Evolutionary conservation across 495 filamentous ascomycete genomes (phyloP).

Genomic region (Penicillium crystallinum): DNA sequence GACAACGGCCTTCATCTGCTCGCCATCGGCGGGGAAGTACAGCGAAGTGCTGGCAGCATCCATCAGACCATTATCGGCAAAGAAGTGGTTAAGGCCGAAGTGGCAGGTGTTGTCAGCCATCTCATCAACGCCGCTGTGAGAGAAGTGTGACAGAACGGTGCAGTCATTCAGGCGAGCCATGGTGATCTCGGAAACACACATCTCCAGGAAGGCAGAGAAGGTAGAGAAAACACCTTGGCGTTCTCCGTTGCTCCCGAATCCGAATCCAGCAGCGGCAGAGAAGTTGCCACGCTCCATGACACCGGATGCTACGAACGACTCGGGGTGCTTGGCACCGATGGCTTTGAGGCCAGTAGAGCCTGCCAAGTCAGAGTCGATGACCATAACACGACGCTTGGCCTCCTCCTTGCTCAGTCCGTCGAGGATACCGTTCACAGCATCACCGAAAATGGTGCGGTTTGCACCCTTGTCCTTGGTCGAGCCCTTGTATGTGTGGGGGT

Average conservation of each 20-base stretch:
- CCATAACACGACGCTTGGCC: constrained; percentile 36
- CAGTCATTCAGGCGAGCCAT: constrained; percentile 40
- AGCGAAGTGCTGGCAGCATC: constrained; percentile 26
- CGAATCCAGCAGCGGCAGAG: constrained; percentile 37
- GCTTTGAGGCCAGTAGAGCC: constrained; percentile 39
- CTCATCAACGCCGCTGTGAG: constrained; percentile 39
- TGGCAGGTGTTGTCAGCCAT: constrained; percentile 43
- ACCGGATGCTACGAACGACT: constrained; percentile 32
- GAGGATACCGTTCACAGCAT: constrained; percentile 35
- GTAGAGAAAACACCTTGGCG: constrained; percentile 40
- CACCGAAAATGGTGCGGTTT: constrained; percentile 36
- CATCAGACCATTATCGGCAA: constrained; percentile 38
- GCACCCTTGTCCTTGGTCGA: constrained; percentile 32
- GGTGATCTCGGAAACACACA: constrained; percentile 39
- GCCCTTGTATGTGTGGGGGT: constrained; percentile 32
- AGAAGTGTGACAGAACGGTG: constrained; percentile 37
- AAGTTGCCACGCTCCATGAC: constrained; percentile 43
- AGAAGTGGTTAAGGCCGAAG: constrained; percentile 41
- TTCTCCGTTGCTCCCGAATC: constrained; percentile 35
- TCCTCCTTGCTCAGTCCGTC: constrained; percentile 36
- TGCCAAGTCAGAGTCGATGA: constrained; percentile 39
- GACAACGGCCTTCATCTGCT: constrained; percentile 42
- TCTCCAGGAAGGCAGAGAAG: constrained; percentile 39
- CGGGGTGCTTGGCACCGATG: constrained; percentile 30
- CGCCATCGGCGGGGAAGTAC: constrained; percentile 41